phyloP scores from a whole-genome alignment of 2,329 filamentous ascomycete genomes.

The Sordariomycetes sp. region DNA sequence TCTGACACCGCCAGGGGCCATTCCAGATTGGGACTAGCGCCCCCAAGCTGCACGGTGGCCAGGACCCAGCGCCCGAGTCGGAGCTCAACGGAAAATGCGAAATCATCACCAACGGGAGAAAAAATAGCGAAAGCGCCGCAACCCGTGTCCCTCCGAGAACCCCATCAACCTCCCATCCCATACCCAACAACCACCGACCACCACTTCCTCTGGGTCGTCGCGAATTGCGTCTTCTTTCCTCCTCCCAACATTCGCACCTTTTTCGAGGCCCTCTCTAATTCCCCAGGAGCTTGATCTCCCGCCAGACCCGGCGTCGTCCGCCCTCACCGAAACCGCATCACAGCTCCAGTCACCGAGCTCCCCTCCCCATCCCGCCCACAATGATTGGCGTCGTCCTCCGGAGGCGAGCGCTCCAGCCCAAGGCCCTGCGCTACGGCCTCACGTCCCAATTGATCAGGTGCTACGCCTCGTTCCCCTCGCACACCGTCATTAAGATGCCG shows the following conservation, averaged over 20 bases:
- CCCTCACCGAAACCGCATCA: not conserved
- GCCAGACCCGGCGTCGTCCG: not conserved
- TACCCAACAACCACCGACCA: not conserved
- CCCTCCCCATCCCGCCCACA: not conserved
- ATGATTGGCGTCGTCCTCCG: slow-evolving; percentile 4
- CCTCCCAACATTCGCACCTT: not conserved
- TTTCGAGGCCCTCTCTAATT: not conserved
- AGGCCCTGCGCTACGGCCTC: slow-evolving; percentile 2
- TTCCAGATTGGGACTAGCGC: slow-evolving; percentile 3
- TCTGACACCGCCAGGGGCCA: not conserved
- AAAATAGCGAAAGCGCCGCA: slow-evolving; percentile 1
- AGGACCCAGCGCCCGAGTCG: slow-evolving; percentile 1
- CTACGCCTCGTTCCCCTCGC: slow-evolving; percentile 79
- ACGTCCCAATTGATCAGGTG: slow-evolving; percentile 33
- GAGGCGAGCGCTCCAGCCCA: slow-evolving; percentile 3
- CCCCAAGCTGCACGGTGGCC: slow-evolving; percentile 1
- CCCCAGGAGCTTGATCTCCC: not conserved
- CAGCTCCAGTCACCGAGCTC: not conserved
- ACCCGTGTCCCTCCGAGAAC: not conserved
- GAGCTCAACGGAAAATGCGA: slow-evolving; percentile 6
- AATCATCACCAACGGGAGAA: slow-evolving; percentile 4
- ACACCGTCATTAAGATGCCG: slow-evolving; percentile 95
- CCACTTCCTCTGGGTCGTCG: not conserved
- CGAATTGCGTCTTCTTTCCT: not conserved
- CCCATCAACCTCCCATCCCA: not conserved